phyloP scores from a whole-genome alignment of 306 rosid genomes.

The Trifolium subterraneum region DNA sequence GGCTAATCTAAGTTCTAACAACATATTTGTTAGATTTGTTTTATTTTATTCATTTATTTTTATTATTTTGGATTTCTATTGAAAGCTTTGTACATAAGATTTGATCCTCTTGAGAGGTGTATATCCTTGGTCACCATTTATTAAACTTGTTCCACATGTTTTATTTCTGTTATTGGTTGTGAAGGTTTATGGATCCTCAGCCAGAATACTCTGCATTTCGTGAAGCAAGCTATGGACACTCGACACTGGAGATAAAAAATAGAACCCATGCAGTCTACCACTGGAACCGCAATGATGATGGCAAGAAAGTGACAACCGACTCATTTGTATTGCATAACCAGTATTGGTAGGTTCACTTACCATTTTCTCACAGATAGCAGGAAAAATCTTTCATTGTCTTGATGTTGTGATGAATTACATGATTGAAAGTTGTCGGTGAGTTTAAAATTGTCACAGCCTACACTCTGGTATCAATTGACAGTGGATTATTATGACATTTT shows the following conservation, averaged over 20 bases:
- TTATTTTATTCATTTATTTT: background rate
- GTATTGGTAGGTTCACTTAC: constrained; percentile 70
- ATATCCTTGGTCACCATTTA: constrained; percentile 3
- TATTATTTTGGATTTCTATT: constrained; percentile 15
- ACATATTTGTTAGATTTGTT: background rate
- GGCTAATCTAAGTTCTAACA: background rate
- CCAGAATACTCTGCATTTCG: constrained; percentile 94
- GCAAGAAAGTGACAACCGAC: constrained; percentile 75
- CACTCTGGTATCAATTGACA: background rate
- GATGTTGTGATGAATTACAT: constrained; percentile 21
- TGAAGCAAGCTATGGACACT: constrained; percentile 97
- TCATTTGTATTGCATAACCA: constrained; percentile 79
- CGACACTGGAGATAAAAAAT: constrained; percentile 80
- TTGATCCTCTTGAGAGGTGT: background rate
- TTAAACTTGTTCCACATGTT: constrained; percentile 17
- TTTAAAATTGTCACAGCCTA: constrained; percentile 6
- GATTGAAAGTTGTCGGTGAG: constrained; percentile 35
- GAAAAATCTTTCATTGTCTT: constrained; percentile 4
- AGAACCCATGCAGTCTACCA: constrained; percentile 92
- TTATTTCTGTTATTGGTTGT: constrained; percentile 25
- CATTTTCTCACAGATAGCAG: constrained; percentile 25
- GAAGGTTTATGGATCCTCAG: constrained; percentile 86
- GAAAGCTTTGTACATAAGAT: constrained; percentile 2
- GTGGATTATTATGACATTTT: constrained; percentile 22
- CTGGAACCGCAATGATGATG: constrained; percentile 97